Evolutionary conservation across 2,329 filamentous ascomycete species (phyloP), one percentile per base, ranked within the genome.

Genomic region (Stagonosporopsis tanaceti): DNA sequence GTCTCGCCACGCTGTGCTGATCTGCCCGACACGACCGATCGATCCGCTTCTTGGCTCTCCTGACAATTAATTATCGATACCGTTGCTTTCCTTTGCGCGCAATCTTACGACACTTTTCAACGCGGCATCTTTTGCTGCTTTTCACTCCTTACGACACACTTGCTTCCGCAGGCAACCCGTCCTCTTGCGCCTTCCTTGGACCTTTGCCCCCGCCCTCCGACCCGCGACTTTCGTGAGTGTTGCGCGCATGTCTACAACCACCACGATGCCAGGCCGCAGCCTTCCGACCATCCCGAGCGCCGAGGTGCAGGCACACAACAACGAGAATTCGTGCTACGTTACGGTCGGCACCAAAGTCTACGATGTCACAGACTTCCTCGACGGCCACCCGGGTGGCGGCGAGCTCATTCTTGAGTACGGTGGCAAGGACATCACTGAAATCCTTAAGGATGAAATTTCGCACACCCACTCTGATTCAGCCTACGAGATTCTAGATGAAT

Each of bases 401-500:
- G 91, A 97, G 61, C 81, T 98, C 67, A 89, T 99, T 60, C 82
- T 97, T 62, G 91, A 97, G 50, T 96, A 95, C 76, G 95, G 85
- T 30, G 94, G 94, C 65, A 91, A 92, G 76, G 95, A 99, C 77
- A 84, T 97, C 56, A 84, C 86, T 63, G 84, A 87, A 3, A 96
- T 97, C 57, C 82, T 99, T 78, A 87, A 90, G 73, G 93, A 99
- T 72, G 84, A 88, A 60, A 80, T 85, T 40, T 97, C 93, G 32
- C 95, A 99, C 73, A 80, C 82, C 40, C 95, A 99, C 76, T 92
- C 90, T 45, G 93, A 98, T 60, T 85, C 93, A 2, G 95, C 95
- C n/a, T 99, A 97, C 78, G 94, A 98, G 69, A 90, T 98, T 14
- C 83, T 99, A 25, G 91, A 96, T 42, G 95, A 98, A 38, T 89